Percentiles rank a stretch among this genome's conserved stretches.
Evolutionary conservation across 805 yeast species (phyloP).

Genomic region (Pichia insulana): DNA sequence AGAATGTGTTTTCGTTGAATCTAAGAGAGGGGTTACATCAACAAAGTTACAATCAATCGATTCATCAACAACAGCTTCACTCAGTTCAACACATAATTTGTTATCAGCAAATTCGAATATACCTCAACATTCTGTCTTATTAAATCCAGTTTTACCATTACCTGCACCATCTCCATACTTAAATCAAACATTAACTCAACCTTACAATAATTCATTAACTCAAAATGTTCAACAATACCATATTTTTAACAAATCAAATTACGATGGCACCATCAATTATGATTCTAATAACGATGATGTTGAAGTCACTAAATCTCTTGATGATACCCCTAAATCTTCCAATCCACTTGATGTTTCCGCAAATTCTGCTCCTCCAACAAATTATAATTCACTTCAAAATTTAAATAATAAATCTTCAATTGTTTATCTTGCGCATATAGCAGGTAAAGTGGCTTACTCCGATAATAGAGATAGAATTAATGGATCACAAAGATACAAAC

Average conservation of each 20-base stretch:
- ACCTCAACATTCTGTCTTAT: background rate
- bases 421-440: slow-evolving; percentile 68
- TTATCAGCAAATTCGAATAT: background rate
- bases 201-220: background rate
- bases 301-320: background rate
- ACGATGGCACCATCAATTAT: background rate
- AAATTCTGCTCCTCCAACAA: slow-evolving; percentile 5
- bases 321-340: background rate
- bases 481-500: slow-evolving; percentile 41
- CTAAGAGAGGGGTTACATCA: slow-evolving; percentile 42
- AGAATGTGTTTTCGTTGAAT: slow-evolving; percentile 60
- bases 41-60: slow-evolving; percentile 14
- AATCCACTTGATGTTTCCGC: slow-evolving; percentile 1
- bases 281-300: background rate
- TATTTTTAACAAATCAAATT: background rate
- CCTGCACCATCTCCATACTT: slow-evolving; percentile 9
- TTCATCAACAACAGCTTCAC: background rate
- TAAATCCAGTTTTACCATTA: slow-evolving; percentile 7
- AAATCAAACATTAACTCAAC: slow-evolving; percentile 1
- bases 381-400: slow-evolving; percentile 8
- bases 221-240: background rate
- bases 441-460: slow-evolving; percentile 65
- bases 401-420: slow-evolving; percentile 39
- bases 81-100: too few species aligned
- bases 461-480: slow-evolving; percentile 55